Percentiles rank a stretch among this genome's conserved stretches.
phyloP scores from a whole-genome alignment of 306 rosid species.

The Trifolium fragiferum region DNA sequence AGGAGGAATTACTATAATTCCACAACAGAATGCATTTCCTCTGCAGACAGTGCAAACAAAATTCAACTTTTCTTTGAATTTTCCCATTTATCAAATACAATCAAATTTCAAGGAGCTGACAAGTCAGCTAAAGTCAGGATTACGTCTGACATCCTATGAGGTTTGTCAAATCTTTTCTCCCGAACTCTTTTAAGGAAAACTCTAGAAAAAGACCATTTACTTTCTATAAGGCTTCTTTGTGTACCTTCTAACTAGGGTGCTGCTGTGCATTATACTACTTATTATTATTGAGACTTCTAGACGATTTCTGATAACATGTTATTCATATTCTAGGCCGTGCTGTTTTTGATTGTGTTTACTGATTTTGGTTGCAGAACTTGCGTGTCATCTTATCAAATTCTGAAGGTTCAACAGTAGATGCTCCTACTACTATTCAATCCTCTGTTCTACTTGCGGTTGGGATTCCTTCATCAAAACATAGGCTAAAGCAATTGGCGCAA shows the following conservation, averaged over 20 bases:
- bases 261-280: neutral
- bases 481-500: constrained; percentile 86
- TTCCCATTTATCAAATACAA: constrained; percentile 75
- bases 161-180: constrained; percentile 47
- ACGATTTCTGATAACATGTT: constrained; percentile 35
- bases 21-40: constrained; percentile 73
- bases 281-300: constrained; percentile 13
- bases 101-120: constrained; percentile 60
- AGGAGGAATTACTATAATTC: constrained; percentile 82
- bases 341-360: constrained; percentile 46
- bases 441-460: constrained; percentile 72
- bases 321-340: constrained; percentile 29
- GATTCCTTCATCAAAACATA: constrained; percentile 60
- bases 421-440: constrained; percentile 80
- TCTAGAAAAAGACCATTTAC: neutral
- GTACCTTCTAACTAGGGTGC: neutral
- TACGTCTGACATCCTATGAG: constrained; percentile 71
- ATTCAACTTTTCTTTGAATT: constrained; percentile 80
- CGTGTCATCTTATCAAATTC: constrained; percentile 64
- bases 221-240: neutral
- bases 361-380: constrained; percentile 69
- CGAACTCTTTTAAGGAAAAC: constrained; percentile 9
- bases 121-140: constrained; percentile 74
- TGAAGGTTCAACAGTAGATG: constrained; percentile 74
- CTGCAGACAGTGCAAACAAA: constrained; percentile 67